Base-by-base conservation (phyloP, 768 basidiomycete species). In the Tulasnella sp. region DNA sequence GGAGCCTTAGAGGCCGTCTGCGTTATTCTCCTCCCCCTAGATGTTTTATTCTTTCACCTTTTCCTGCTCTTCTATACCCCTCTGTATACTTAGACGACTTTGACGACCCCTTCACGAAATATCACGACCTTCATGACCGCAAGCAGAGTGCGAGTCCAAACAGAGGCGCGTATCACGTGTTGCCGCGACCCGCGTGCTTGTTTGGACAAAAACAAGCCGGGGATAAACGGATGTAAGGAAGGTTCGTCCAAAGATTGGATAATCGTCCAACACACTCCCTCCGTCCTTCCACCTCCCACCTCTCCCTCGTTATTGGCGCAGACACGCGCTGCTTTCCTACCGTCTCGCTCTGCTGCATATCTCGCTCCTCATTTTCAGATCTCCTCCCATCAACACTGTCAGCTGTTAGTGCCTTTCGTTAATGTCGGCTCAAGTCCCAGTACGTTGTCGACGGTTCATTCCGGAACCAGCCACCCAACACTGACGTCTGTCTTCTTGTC, bases 351-450 rank as follows among this genome's bases (percentile, higher is more conserved):
- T 42, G 28, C 31, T 40, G 64, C 64, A 69, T 37, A 69, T 69
- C 64, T 31, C 34, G 28, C 64, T 37, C 8, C n/a, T 69, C 28
- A 7, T 69, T 37, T 11, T 12, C 60, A 64, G 4, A 69, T 20
- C 64, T 37, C 18, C 28, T 37, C 6, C n/a, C 64, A 69, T 34
- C 64, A 34, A 31, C 64, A 24, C 34, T 54, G 31, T 69, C 64
- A 69, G 28, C 64, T 69, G 5, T 37, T 28, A 75, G 34, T 44
- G 14, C 18, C 24, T 42, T 41, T 37, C 77, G 41, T 42, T 31
- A 34, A 78, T 78, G 77, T 78, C 77, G 22, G 60, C 58, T 28
- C 77, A 78, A 60, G 64, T 78, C 28, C 77, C 77, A 34, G 77
- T 78, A 64, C 28, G 77, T 78, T 8, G 34, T 22, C 54, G 22